Evolutionary conservation across 2,329 filamentous ascomycete genomes (phyloP).

Genomic region (Aspergillus thermomutatus): DNA sequence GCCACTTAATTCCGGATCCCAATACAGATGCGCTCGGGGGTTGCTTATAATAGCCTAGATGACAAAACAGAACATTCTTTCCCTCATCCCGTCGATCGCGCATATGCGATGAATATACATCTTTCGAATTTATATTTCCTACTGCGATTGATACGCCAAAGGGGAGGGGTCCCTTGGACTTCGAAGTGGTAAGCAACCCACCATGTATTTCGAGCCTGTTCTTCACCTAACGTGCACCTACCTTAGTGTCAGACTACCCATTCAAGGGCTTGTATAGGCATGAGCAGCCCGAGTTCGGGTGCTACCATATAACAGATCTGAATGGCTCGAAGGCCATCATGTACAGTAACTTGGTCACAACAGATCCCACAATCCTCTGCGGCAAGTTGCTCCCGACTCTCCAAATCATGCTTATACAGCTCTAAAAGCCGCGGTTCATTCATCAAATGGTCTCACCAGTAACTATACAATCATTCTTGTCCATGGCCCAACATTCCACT

Average conservation of each 20-base stretch:
- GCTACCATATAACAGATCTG: slow-evolving; percentile 8
- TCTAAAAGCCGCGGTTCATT: slow-evolving; percentile 4
- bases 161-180: slow-evolving; percentile 2
- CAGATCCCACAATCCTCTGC: slow-evolving; percentile 9
- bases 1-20: slow-evolving; percentile 1
- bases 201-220: not conserved
- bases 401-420: slow-evolving; percentile 12
- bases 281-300: slow-evolving; percentile 11
- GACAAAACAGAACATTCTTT: slow-evolving; percentile 3
- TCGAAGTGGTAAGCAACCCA: slow-evolving; percentile 4
- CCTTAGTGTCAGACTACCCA: slow-evolving; percentile 10
- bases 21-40: not conserved
- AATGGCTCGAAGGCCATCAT: slow-evolving; percentile 9
- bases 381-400: slow-evolving; percentile 12
- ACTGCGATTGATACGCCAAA: not conserved
- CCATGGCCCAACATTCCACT: not conserved
- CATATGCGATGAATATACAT: slow-evolving; percentile 3
- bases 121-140: slow-evolving; percentile 3
- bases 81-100: slow-evolving; percentile 1
- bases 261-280: slow-evolving; percentile 8
- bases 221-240: not conserved
- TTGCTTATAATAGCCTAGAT: slow-evolving; percentile 1
- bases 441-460: slow-evolving; percentile 13
- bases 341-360: slow-evolving; percentile 13
- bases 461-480: slow-evolving; percentile 1